Base-by-base conservation (phyloP, 164 flowering plant species). In the Protea cynaroides region DNA sequence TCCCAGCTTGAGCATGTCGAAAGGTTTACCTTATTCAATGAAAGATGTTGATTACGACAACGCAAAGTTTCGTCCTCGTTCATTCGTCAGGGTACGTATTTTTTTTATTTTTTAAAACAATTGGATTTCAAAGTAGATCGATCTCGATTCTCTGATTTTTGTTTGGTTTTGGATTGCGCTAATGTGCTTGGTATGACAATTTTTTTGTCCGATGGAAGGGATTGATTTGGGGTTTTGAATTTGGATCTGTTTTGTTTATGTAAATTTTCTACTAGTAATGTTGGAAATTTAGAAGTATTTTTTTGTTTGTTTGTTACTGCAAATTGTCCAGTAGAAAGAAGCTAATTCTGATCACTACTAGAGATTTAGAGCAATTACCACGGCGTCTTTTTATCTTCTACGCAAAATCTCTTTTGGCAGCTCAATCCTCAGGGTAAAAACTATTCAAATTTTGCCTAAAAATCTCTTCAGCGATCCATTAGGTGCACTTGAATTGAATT, bases 31-130 rank as follows among this genome's bases (percentile, higher is more conserved):
- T 14, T 87, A 81, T 70, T 84, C 97, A 10, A 78, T 75, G 75
- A 81, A 81, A 77, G 95, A 90, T 82, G 83, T 90, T 9, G 69
- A 86, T 59, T 89, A 93, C 78, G 97, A 93, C 66, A 90, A 93
- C 76, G 97, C 92, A 49, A 93, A 93, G 78, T 90, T 90, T 72
- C 95, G 96, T 24, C 97, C 75, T 9, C 83, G 97, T 47, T 89
- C 98, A 17, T 18, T 77, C 50, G 60, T 71, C 74, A 80, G 83
- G 97, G 98, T 92, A 58, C 25, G 43, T 63, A 18, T 0, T 17
- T 61, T 23, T 2, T 22, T 53, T n/a, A 5, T 29, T 29, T 24
- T 21, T 19, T 56, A 52, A 58, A 54, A 18, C n/a, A 14, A 53
- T 54, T 57, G 0, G 8, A 8, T 58, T 52, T 12, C 29, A 24